Evolutionary conservation across 108 stramenopile genomes (phyloP).

Genomic region (Fragilaria radians): DNA sequence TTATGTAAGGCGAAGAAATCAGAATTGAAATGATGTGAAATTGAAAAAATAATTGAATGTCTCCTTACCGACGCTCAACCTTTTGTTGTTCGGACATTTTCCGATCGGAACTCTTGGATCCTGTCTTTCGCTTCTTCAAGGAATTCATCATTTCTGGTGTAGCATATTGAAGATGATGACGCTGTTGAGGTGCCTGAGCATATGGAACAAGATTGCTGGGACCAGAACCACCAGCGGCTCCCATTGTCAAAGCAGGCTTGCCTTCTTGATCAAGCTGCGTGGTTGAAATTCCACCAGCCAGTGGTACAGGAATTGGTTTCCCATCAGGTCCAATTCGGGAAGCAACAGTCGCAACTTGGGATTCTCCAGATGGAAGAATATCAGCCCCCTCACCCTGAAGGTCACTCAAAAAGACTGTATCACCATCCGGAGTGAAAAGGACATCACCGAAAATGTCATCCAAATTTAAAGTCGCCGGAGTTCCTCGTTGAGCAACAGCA

Average conservation of each 20-base stretch:
- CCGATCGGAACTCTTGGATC: slow-evolving; percentile 22
- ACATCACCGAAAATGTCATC: slow-evolving; percentile 91
- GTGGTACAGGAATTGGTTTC: slow-evolving; percentile 38
- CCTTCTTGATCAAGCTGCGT: slow-evolving; percentile 55
- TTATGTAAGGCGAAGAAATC: background rate
- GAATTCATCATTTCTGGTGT: slow-evolving; percentile 14
- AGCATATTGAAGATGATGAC: slow-evolving; percentile 79
- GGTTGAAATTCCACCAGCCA: slow-evolving; percentile 67
- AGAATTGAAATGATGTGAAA: slow-evolving; percentile 1
- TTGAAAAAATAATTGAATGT: background rate
- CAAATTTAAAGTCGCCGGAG: slow-evolving; percentile 69
- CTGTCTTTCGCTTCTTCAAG: slow-evolving; percentile 2
- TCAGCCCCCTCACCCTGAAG: slow-evolving; percentile 26
- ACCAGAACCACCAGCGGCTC: slow-evolving; percentile 8
- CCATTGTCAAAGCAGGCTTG: slow-evolving; percentile 58
- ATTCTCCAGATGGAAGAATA: slow-evolving; percentile 37
- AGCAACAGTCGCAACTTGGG: slow-evolving; percentile 35
- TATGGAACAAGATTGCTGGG: slow-evolving; percentile 36
- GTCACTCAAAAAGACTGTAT: slow-evolving; percentile 75
- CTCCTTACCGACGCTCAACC: slow-evolving; percentile 58
- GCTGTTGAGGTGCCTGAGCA: slow-evolving; percentile 61
- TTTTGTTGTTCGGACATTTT: slow-evolving; percentile 69
- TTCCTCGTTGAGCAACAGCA: slow-evolving; percentile 61
- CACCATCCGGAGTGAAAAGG: slow-evolving; percentile 86
- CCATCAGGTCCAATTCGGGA: slow-evolving; percentile 17